Base-by-base conservation (phyloP, 345 rosid species). In the Aquilaria sinensis region DNA sequence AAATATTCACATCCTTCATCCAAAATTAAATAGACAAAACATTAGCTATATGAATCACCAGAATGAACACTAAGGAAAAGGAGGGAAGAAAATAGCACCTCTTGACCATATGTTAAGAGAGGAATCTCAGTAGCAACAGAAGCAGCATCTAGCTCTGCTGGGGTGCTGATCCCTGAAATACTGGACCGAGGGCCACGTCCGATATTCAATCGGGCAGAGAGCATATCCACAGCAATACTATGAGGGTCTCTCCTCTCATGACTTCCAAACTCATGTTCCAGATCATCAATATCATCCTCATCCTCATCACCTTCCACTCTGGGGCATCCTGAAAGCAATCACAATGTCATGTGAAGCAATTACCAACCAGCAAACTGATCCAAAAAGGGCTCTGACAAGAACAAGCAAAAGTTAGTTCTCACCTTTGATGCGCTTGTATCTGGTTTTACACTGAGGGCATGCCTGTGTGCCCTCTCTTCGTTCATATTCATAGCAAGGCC, bases 391-490 rank as follows among this genome's bases (percentile, higher is more conserved):
- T 61, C 33, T 15, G 6, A n/a, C 31, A 30, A 32, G 34, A 30
- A 29, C 46, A 51, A 49, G 10, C 5, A 46, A 49, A 58, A 43
- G 4, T 52, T 12, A 32, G 47, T 47, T 23, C 66, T 69, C 34
- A 81, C 98, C 98, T 82, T 89, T 85, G 72, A 92, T 61, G 32
- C 96, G 96, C 74, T 85, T 89, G 79, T 77, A 92, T 72, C 95
- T 75, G 59, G 96, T 89, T 82, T 85, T 89, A 72, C 98, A 92
- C 52, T 92, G 98, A 60, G 98, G 96, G 72, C 98, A 92, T 57
- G 85, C 80, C 65, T 87, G 90, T 76, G 82, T 89, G n/a, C 98
- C 98, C 66, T 92, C 98, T 61, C 96, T 69, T 77, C 98, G 76
- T 75, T 92, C 98, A 41, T 89, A 89, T 72, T 92, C 98, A 34